These are phyloP conservation scores for Pyronema omphalodes DNA, from an alignment of 495 filamentous ascomycete genomes.

Conservation along the genomic window DNA sequence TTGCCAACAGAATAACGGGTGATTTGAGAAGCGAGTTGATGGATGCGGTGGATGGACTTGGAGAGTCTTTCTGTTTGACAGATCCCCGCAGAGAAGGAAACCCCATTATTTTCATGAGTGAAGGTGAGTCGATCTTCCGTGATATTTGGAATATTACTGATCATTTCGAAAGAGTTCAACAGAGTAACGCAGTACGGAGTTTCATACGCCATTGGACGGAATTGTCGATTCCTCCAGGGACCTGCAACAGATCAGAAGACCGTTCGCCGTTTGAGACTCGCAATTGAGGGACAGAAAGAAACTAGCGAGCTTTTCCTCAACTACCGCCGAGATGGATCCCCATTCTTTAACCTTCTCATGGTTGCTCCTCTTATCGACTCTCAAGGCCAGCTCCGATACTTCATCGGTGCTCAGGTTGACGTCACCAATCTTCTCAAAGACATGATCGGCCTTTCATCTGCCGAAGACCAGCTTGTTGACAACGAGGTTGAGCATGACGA, in stretches of 20 bases:
- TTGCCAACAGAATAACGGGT: conserved; percentile 38
- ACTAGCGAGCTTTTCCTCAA: conserved; percentile 51
- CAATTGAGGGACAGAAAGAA: conserved; percentile 38
- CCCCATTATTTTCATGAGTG: conserved; percentile 60
- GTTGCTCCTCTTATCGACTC: conserved; percentile 43
- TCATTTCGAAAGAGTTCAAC: conserved; percentile 33
- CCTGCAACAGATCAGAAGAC: conserved; percentile 35
- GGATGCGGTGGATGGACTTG: conserved; percentile 48
- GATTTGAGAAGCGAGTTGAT: conserved; percentile 34
- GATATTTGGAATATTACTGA: conserved; percentile 2
- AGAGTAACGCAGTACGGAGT: conserved; percentile 43
- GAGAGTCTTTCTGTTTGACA: conserved; percentile 59
- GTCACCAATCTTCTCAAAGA: conserved; percentile 41
- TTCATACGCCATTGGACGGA: conserved; percentile 39
- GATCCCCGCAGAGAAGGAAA: conserved; percentile 57
- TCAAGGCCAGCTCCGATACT: conserved; percentile 38
- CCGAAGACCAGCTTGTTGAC: conserved; percentile 25
- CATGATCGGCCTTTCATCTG: conserved; percentile 37
- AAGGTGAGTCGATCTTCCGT: conserved; percentile 31
- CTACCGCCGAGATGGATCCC: conserved; percentile 45
- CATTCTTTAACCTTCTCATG: conserved; percentile 52
- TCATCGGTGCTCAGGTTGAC: conserved; percentile 45
- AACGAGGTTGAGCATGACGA: conserved; percentile 24
- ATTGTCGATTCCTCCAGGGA: conserved; percentile 47
- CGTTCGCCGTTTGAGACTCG: conserved; percentile 37